Evolutionary conservation across 257 asterid species (phyloP).

Genomic region (Nyctanthes arbortristis): DNA sequence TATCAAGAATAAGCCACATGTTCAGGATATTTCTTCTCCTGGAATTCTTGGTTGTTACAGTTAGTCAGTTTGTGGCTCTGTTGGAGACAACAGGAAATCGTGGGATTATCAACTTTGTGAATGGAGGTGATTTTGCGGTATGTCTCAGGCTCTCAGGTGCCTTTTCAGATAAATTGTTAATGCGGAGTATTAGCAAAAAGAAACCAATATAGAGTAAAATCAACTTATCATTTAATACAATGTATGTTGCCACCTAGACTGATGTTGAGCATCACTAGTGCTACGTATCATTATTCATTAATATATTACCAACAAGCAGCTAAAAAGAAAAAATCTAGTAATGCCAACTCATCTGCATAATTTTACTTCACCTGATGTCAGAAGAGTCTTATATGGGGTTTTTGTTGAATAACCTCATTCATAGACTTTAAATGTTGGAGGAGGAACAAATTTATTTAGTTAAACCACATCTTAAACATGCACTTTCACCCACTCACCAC

Average conservation of each 20-base stretch:
- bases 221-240: too few relatives aligned
- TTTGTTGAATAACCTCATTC: neutral
- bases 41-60: slow-evolving; percentile 68
- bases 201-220: too few relatives aligned
- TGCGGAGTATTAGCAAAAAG: neutral
- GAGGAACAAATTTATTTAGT: neutral
- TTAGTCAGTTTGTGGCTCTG: slow-evolving; percentile 63
- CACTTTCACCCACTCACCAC: neutral
- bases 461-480: neutral
- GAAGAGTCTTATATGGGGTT: neutral
- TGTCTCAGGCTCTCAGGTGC: slow-evolving; percentile 29
- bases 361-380: neutral
- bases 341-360: neutral
- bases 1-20: slow-evolving; percentile 86
- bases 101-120: slow-evolving; percentile 62
- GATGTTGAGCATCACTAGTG: too few relatives aligned
- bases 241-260: too few relatives aligned
- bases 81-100: slow-evolving; percentile 72
- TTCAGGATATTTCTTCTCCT: slow-evolving; percentile 74
- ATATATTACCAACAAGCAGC: neutral
- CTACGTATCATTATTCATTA: too few relatives aligned
- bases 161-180: neutral
- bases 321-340: neutral
- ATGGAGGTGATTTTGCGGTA: slow-evolving; percentile 86
- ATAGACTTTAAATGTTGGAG: neutral